phyloP scores from a whole-genome alignment of 108 stramenopile species.

The Schizochytrium sp. region DNA sequence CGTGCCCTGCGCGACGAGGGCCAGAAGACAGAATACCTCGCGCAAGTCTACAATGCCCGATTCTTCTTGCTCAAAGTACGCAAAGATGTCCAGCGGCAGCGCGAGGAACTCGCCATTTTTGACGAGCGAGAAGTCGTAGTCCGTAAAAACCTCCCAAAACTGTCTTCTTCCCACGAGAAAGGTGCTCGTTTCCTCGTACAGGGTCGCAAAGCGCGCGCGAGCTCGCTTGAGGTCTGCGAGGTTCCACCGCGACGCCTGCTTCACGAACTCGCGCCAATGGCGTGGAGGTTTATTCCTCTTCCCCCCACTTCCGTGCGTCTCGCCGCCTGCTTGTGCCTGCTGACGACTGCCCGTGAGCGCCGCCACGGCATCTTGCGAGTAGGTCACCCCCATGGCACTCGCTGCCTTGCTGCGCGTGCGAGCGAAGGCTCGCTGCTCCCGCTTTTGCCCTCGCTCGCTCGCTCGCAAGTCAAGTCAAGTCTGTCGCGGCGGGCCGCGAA shows the following conservation, averaged over 20 bases:
- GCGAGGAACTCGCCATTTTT: background rate
- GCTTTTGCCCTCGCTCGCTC: too few species aligned
- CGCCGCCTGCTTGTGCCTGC: too few species aligned
- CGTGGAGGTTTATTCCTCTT: background rate
- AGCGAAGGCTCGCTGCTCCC: too few species aligned
- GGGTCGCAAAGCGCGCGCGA: background rate
- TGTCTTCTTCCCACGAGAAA: background rate
- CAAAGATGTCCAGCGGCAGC: constrained; percentile 7
- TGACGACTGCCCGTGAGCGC: too few species aligned
- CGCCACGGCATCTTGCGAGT: too few species aligned
- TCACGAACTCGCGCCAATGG: background rate
- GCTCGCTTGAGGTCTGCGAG: background rate
- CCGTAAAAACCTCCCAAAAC: constrained; percentile 1
- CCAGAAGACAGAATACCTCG: background rate
- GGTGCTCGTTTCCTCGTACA: background rate
- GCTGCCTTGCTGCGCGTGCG: too few species aligned
- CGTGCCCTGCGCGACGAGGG: background rate
- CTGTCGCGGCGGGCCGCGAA: too few species aligned
- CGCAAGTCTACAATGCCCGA: background rate
- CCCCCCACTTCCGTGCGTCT: too few species aligned
- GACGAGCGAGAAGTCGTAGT: background rate
- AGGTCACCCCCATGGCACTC: too few species aligned
- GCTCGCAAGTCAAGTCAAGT: too few species aligned
- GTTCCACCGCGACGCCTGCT: background rate
- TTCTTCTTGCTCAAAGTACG: background rate